Evolutionary conservation across 768 basidiomycete genomes (phyloP).

Genomic region (Tremella mesenterica): DNA sequence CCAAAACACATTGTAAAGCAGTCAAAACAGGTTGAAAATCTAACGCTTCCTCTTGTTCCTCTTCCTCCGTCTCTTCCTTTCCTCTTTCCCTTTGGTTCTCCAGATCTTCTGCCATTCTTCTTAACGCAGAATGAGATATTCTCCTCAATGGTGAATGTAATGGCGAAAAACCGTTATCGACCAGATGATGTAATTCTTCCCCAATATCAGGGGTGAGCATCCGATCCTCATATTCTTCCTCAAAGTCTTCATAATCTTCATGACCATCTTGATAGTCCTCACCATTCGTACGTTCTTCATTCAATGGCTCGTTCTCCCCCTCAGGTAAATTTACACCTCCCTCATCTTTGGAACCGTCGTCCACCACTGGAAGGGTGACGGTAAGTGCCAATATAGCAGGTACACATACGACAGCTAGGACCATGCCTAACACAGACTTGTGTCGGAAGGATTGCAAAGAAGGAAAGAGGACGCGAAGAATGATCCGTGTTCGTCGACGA

Average conservation of each 20-base stretch:
- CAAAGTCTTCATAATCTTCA: conserved; percentile 10
- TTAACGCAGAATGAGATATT: conserved; percentile 19
- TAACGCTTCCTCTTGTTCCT: conserved; percentile 26
- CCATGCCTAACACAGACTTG: conserved; percentile 62
- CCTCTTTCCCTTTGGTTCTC: conserved; percentile 1
- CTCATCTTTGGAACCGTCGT: conserved; percentile 49
- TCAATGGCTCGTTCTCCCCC: conserved; percentile 60
- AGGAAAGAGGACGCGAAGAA: conserved; percentile 68
- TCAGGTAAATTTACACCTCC: conserved; percentile 46
- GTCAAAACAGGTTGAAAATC: conserved; percentile 60
- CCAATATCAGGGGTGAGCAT: conserved; percentile 27
- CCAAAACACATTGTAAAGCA: conserved; percentile 70
- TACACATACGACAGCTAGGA: conserved; percentile 69
- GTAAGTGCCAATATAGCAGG: conserved; percentile 81
- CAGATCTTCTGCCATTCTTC: conserved; percentile 4
- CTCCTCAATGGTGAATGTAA: conserved; percentile 24
- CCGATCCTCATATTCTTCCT: conserved; percentile 18
- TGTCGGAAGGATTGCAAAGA: conserved; percentile 64
- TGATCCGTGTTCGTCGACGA: conserved; percentile 21
- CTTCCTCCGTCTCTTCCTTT: conserved; percentile 21
- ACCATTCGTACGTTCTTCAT: conserved; percentile 50
- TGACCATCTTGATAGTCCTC: conserved; percentile 8
- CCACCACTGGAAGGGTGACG: conserved; percentile 79
- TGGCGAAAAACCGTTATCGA: conserved; percentile 31
- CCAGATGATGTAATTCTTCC: conserved; percentile 38